Base-by-base conservation (phyloP, 106 monocot species). In the Agapanthus africanus region DNA sequence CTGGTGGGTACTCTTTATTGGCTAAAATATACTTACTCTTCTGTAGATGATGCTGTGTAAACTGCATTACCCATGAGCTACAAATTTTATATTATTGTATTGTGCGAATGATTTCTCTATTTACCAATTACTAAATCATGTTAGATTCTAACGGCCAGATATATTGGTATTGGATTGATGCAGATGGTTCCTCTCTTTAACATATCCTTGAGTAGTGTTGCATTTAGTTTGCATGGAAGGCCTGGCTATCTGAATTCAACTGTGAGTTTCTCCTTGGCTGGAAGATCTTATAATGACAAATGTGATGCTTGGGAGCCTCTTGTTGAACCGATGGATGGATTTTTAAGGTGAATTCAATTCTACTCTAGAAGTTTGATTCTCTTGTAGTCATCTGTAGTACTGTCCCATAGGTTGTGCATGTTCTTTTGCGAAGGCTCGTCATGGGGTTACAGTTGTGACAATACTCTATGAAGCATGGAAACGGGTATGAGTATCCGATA, bases 141-240 rank as follows among this genome's bases (percentile, higher is more conserved):
- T 42, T 21, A 28, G 37, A 59, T 70, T 39, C 18, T 54, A 27
- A 59, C 4, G 2, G 0, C 36, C 21, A 21, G 5, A 52, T 41
- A 4, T 19, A 33, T 44, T 50, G 40, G 28, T 34, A 63, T n/a
- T n/a, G n/a, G n/a, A n/a, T n/a, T 65, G 47, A 3, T 67, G 81
- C 90, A 99, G 99, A 99, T 93, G 99, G 85, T 99, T 85, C 99
- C 99, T 18, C 75, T 99, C 56, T 93, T 84, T 69, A 93, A 93
- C 64, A 59, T 86, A 34, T 86, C 84, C 9, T 68, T 93, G 31
- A 73, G 76, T 76, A 70, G 77, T 61, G 76, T 99, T 78, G 76
- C 76, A 37, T 90, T 81, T 65, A 83, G 73, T 79, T 75, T 85
- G 37, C 83, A 79, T 81, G 88, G 86, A 70, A 85, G 87, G 44